Conservation (phyloP, 805 yeast species). For the Ogataea corticis region DNA sequence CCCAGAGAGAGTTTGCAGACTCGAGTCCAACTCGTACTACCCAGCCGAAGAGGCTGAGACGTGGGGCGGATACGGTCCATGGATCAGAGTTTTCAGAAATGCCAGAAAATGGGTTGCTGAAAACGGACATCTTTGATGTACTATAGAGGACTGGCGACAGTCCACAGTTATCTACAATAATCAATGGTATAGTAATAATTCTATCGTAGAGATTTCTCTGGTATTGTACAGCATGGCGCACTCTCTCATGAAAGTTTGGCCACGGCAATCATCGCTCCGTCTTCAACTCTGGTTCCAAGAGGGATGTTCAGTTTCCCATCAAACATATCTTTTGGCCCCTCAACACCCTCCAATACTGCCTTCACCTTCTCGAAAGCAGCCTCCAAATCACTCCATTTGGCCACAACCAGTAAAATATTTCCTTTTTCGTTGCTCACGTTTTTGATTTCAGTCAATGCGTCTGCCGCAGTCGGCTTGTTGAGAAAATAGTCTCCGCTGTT, state of each 20-base stretch:
- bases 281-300: slow-evolving; percentile 63
- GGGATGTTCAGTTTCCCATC: slow-evolving; percentile 60
- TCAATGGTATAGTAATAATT: not conserved
- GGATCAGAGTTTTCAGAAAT: slow-evolving; percentile 89
- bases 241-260: slow-evolving; percentile 33
- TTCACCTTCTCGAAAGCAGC: slow-evolving; percentile 53
- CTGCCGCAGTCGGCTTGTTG: slow-evolving; percentile 27
- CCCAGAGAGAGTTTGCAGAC: slow-evolving; percentile 91
- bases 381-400: slow-evolving; percentile 60
- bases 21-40: slow-evolving; percentile 89
- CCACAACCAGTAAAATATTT: slow-evolving; percentile 54
- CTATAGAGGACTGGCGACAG: not conserved
- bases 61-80: slow-evolving; percentile 90
- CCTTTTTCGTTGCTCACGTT: slow-evolving; percentile 1
- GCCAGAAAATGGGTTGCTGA: slow-evolving; percentile 88
- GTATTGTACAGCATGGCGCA: not conserved
- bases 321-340: slow-evolving; percentile 60
- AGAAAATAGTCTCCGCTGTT: slow-evolving; percentile 66
- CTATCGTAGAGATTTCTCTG: too few relatives aligned
- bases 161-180: not conserved
- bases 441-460: slow-evolving; percentile 2
- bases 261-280: slow-evolving; percentile 62
- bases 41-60: slow-evolving; percentile 58
- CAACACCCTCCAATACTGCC: slow-evolving; percentile 51
- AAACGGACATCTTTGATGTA: not conserved